A percentile compares a stretch with the other conserved stretches of the same genome.
Evolutionary conservation across 2,329 filamentous ascomycete species (phyloP).

Genomic region (Colletotrichum aenigma): DNA sequence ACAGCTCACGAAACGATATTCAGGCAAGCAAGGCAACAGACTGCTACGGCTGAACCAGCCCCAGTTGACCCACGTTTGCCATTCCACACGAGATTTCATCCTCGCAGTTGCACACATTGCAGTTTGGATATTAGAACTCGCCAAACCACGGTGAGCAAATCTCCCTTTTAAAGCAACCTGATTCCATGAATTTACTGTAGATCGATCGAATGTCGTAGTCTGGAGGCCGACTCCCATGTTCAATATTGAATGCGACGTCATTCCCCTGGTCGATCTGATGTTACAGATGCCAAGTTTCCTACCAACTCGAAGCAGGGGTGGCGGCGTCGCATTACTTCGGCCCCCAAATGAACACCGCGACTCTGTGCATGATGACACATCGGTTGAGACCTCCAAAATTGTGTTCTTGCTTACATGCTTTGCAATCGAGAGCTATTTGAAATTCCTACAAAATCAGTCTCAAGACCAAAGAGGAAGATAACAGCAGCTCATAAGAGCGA

Average conservation of each 20-base stretch:
- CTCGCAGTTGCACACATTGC: background rate
- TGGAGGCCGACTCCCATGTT: background rate
- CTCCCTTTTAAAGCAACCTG: background rate
- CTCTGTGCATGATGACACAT: background rate
- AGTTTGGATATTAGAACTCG: background rate
- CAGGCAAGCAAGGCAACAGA: background rate
- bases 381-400: background rate
- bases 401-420: background rate
- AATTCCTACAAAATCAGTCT: background rate
- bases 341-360: background rate
- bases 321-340: background rate
- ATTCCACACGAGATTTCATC: background rate
- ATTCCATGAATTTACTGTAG: too few relatives aligned
- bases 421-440: fast-evolving
- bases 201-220: background rate
- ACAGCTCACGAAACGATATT: fast-evolving
- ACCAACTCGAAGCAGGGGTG: background rate
- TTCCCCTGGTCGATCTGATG: background rate
- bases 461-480: background rate
- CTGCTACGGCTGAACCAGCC: fast-evolving
- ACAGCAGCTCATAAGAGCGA: background rate
- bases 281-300: background rate
- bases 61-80: fast-evolving
- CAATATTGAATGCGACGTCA: background rate
- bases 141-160: background rate